Evolutionary conservation across 2,329 filamentous ascomycete species (phyloP), one percentile per base, ranked within the genome.

Genomic region (Penicillium sp.): DNA sequence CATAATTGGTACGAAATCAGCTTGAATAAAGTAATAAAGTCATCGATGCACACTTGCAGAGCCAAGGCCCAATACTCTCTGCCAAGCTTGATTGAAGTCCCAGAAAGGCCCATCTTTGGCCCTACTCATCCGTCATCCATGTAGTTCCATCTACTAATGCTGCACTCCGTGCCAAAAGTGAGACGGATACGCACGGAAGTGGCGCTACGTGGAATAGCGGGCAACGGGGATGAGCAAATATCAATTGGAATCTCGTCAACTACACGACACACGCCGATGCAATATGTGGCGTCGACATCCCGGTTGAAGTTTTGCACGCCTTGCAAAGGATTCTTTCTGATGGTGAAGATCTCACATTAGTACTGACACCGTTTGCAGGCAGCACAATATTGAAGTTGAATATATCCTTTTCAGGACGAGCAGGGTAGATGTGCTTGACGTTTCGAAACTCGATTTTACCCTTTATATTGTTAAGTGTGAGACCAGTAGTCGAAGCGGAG

Each of bases 361-460:
- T 7, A 17, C 37, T 40, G 37, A 40, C 37, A 5, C 8, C 17
- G 5, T n/a, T n/a, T 40, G 37, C 37, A 40, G 15, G 37, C 37
- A 40, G 5, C 15, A 40, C 37, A 40, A n/a, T 40, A 40, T 40
- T 9, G 9, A 19, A 40, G 8, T n/a, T 38, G 37, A 38, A 38
- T 38, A 38, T 38, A 38, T 15, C 37, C 13, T 38, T 38, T 38
- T 38, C 37, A 17, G 93, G 92, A 13, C 95, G 87, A 9, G 93
- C 97, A 3, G 95, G 95, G 72, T 99, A 98, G 69, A 97, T 93
- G 78, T 97, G 93, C 76, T 91, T 94, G 73, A 98, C 84, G 68
- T 92, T 85, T 68, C 89, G 86, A 45, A 99, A 85, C 66, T 93
- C 90, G 60, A 99, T 89, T n/a, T 86, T 87, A 28, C 94, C 94